These are phyloP conservation scores for Tolypocladium endophyticum DNA, from an alignment of 2,329 filamentous ascomycete genomes.

Conservation along the genomic window DNA sequence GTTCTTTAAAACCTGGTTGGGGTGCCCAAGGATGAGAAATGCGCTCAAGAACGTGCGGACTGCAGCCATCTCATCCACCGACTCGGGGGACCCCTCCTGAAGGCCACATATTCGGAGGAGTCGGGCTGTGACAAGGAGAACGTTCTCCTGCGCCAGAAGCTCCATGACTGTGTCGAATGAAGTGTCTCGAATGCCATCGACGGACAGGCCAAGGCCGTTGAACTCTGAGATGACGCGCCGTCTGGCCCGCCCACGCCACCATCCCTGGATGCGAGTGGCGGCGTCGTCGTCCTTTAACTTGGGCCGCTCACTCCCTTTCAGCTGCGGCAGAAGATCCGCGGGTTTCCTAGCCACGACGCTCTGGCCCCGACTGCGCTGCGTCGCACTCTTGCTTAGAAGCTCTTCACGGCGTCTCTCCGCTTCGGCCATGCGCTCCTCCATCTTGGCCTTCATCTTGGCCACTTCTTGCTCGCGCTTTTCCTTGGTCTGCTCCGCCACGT, in stretches of 20 bases:
- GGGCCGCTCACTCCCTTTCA: constrained; percentile 33
- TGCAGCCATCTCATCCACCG: constrained; percentile 57
- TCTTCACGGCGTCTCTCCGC: constrained; percentile 62
- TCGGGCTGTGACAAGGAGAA: constrained; percentile 54
- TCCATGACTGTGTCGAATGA: constrained; percentile 66
- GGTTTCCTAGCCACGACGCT: constrained; percentile 42
- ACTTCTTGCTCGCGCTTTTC: constrained; percentile 69
- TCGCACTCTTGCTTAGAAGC: constrained; percentile 43
- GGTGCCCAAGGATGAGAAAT: constrained; percentile 70
- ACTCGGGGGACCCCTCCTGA: constrained; percentile 51
- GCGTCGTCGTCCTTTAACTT: constrained; percentile 50
- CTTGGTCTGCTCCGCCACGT: constrained; percentile 72
- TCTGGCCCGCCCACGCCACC: constrained; percentile 53
- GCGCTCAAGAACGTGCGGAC: constrained; percentile 70
- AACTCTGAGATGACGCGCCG: constrained; percentile 56
- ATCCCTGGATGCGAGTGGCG: constrained; percentile 55
- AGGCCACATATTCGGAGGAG: constrained; percentile 62
- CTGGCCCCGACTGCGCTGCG: constrained; percentile 41
- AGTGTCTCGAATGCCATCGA: constrained; percentile 58
- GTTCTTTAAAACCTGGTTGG: constrained; percentile 65
- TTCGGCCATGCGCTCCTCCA: constrained; percentile 71
- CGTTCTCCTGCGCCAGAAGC: constrained; percentile 55
- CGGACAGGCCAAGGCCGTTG: constrained; percentile 53
- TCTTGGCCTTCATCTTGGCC: constrained; percentile 57
- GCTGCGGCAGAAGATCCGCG: constrained; percentile 35